Evolutionary conservation across 495 filamentous ascomycete species (phyloP).

Genomic region (Aspergillus indologenus): DNA sequence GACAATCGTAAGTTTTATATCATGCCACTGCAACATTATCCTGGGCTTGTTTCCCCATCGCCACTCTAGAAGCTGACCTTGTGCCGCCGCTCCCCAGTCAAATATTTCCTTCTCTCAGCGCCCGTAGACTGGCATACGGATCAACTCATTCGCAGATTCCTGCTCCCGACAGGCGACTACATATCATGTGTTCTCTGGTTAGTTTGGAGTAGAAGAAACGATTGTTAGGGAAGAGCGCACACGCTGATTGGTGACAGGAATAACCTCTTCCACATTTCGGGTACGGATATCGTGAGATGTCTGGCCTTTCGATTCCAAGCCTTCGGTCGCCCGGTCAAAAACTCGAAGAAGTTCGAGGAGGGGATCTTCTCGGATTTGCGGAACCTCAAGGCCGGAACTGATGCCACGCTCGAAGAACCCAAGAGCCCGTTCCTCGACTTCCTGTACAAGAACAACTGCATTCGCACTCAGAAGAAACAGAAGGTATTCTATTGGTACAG

Average conservation of each 20-base stretch:
- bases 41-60: neutral
- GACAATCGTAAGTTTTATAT: conserved; percentile 80
- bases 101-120: conserved; percentile 98
- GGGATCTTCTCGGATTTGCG: conserved; percentile 98
- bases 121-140: conserved; percentile 97
- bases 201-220: conserved; percentile 25
- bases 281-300: conserved; percentile 97
- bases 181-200: conserved; percentile 97
- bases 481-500: conserved; percentile 99
- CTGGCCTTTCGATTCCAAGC: conserved; percentile 98
- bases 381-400: conserved; percentile 95
- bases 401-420: conserved; percentile 97
- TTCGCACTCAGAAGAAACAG: conserved; percentile 99
- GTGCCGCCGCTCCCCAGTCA: conserved; percentile 56
- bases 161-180: conserved; percentile 96
- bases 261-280: conserved; percentile 98
- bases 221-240: neutral
- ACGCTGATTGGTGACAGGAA: conserved; percentile 56
- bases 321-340: conserved; percentile 96
- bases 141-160: conserved; percentile 92
- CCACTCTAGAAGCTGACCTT: neutral
- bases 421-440: conserved; percentile 98
- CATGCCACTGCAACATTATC: neutral
- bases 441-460: conserved; percentile 99
- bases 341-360: conserved; percentile 99